Evolutionary conservation across 208 protist species (phyloP).

Genomic region (Naegleria lovaniensis): DNA sequence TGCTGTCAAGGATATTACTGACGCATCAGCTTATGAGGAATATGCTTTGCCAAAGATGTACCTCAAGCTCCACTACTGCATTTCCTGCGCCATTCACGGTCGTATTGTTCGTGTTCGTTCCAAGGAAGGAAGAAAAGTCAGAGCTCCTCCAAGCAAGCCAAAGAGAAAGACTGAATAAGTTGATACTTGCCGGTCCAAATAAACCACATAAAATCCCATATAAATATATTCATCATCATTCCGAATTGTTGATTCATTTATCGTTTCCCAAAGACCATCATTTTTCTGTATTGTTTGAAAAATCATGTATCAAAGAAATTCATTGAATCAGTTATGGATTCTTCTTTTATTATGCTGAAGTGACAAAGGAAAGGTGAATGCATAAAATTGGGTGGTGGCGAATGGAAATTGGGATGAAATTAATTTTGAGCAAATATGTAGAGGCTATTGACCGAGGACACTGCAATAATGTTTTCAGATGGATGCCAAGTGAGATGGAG

Average conservation of each 20-base stretch:
- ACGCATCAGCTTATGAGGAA: conserved; percentile 82
- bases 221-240: too few species aligned
- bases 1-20: conserved; percentile 90
- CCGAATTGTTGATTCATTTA: too few species aligned
- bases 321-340: too few species aligned
- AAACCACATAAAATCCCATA: too few species aligned
- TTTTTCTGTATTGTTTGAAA: too few species aligned
- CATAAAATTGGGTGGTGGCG: too few species aligned
- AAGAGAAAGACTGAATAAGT: not conserved
- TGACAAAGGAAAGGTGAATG: too few species aligned
- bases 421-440: conserved; percentile 48
- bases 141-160: not conserved
- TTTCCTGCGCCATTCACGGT: conserved; percentile 98
- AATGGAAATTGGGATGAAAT: not conserved
- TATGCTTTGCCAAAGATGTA: conserved; percentile 93
- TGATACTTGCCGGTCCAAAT: not conserved
- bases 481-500: conserved; percentile 62
- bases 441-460: conserved; percentile 60
- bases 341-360: too few species aligned
- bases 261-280: too few species aligned
- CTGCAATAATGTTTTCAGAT: conserved; percentile 57
- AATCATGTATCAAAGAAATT: too few species aligned
- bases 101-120: conserved; percentile 83
- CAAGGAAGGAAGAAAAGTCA: not conserved
- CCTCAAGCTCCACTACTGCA: conserved; percentile 98